phyloP scores from a whole-genome alignment of 2,329 filamentous ascomycete genomes.

The Monosporascus sp. region DNA sequence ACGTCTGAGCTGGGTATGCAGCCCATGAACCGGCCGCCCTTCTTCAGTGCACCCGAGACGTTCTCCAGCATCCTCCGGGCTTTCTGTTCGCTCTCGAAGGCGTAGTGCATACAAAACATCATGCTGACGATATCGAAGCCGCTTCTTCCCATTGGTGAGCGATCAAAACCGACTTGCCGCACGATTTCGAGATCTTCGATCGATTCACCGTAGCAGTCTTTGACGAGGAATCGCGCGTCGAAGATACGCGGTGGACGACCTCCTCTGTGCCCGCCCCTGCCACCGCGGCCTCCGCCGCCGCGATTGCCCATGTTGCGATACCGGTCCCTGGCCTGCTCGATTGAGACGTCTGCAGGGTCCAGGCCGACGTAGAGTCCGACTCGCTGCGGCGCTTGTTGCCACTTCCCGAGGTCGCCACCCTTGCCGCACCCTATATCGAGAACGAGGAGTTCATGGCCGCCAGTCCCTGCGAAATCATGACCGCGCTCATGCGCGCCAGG shows the following conservation, averaged over 20 bases:
- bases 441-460: slow-evolving; percentile 64
- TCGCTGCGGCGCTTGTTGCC: slow-evolving; percentile 86
- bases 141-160: slow-evolving; percentile 64
- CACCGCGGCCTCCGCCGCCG: slow-evolving; percentile 46
- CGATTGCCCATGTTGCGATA: slow-evolving; percentile 67
- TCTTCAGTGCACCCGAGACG: slow-evolving; percentile 83
- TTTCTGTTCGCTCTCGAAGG: slow-evolving; percentile 88
- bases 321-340: slow-evolving; percentile 82
- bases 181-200: slow-evolving; percentile 79
- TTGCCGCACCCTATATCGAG: slow-evolving; percentile 96
- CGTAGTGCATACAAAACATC: slow-evolving; percentile 99
- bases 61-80: slow-evolving; percentile 90
- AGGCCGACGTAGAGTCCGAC: slow-evolving; percentile 93
- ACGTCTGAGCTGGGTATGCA: slow-evolving; percentile 97
- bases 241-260: slow-evolving; percentile 58
- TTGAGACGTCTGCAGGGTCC: slow-evolving; percentile 87
- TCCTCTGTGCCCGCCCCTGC: slow-evolving; percentile 40
- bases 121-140: slow-evolving; percentile 96
- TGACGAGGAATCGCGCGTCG: slow-evolving; percentile 80
- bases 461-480: slow-evolving; percentile 32
- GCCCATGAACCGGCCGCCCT: slow-evolving; percentile 90
- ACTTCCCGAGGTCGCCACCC: slow-evolving; percentile 91
- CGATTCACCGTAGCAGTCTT: slow-evolving; percentile 87
- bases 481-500: slow-evolving; percentile 54
- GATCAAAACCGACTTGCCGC: slow-evolving; percentile 80